A percentile compares a stretch with the other conserved stretches of the same genome.
These are phyloP conservation scores for Aspergillus conjunctus DNA, from an alignment of 495 filamentous ascomycete genomes.

Conservation along the genomic window DNA sequence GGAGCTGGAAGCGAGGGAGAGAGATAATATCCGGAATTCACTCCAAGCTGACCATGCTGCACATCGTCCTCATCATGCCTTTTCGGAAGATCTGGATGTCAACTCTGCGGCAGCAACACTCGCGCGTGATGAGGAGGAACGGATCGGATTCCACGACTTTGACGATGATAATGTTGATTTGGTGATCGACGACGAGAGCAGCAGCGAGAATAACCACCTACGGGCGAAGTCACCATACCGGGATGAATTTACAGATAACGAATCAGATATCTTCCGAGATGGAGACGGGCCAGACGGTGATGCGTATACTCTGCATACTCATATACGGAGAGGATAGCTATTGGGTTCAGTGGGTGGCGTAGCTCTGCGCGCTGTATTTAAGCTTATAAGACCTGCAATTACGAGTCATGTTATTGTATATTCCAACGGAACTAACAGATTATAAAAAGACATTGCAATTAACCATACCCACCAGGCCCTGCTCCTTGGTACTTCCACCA, in stretches of 20 bases:
- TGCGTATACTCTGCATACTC: constrained; percentile 51
- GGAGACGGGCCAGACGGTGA: constrained; percentile 44
- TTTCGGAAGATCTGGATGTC: constrained; percentile 49
- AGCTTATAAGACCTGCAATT: constrained; percentile 16
- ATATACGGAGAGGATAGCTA: constrained; percentile 31
- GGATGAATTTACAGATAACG: constrained; percentile 59
- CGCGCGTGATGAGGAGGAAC: constrained; percentile 52
- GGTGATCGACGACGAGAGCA: constrained; percentile 43
- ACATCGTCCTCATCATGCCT: constrained; percentile 41
- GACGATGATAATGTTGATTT: constrained; percentile 48
- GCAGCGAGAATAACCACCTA: constrained; percentile 29
- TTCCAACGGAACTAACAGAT: constrained; percentile 7
- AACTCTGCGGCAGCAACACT: constrained; percentile 47
- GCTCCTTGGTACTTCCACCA: background rate
- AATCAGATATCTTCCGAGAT: constrained; percentile 50
- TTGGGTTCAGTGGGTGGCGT: background rate
- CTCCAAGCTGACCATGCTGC: constrained; percentile 44
- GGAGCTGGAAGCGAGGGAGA: constrained; percentile 83
- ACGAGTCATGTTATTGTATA: constrained; percentile 16
- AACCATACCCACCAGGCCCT: background rate
- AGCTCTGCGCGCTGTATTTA: constrained; percentile 14
- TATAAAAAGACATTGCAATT: background rate
- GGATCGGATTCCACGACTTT: constrained; percentile 49
- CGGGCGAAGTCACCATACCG: constrained; percentile 41
- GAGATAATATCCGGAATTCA: constrained; percentile 48